Base-by-base conservation (phyloP, 2,329 filamentous ascomycete species). In the Neonectria hederae region DNA sequence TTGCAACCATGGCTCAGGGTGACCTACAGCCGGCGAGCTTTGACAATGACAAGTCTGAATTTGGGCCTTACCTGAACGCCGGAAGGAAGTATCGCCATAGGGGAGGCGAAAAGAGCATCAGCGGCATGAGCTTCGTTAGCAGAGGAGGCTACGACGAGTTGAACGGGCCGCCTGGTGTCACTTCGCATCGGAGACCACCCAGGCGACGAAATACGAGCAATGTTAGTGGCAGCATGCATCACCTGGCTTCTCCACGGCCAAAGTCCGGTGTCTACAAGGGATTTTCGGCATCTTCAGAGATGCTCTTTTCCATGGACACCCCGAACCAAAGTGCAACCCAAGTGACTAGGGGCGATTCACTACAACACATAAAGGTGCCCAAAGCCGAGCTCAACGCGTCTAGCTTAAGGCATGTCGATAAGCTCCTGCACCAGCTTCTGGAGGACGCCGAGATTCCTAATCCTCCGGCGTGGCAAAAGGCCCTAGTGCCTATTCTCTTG, bases 401-500 rank as follows among this genome's bases (percentile, higher is more conserved):
- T 6, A 97, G 96, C 76, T 80, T 97, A 63, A 89, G 92, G 68
- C 96, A 99, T 81, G 93, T 98, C 21, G 90, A 91, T 69, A 92
- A 90, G 74, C 86, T 99, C 4, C 84, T 99, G 17, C 89, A 88
- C 43, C 96, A 99, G 77, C 85, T 98, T 38, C 80, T 99, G 1
- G 84, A 90, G 65, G 95, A 97, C 76, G 87, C 89, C 2, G 84
- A 86, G 3, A 88, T 99, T 24, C 86, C 91, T 13, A 91, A 92
- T 71, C 83, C 89, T 1, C 82, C 87, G 2, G 90, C 90, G 28
- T 99, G 96, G 96, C 92, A 97, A 75, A 94, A 90, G 69, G 93
- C 95, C 0, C 83, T 99, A 13, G 86, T 97, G 54, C 96, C 96
- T 0, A 97, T 99, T 56, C 84, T 99, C 21, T 83, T 97, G 22